These are phyloP conservation scores for Xylariaceae sp. DNA, from an alignment of 2,329 filamentous ascomycete species.

Conservation along the genomic window DNA sequence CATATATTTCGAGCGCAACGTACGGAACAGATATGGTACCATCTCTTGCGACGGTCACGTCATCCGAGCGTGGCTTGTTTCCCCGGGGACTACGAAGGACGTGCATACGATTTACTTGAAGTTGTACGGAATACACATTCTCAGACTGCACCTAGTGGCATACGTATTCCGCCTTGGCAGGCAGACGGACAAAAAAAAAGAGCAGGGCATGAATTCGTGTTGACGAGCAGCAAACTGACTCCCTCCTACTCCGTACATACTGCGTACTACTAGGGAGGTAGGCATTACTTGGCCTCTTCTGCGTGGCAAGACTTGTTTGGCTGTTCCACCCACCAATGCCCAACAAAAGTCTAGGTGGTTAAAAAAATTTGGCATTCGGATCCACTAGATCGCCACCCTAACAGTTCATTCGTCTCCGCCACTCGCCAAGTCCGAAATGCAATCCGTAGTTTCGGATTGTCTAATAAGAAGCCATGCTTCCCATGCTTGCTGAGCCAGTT, in stretches of 20 bases:
- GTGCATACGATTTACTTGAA: too few species aligned
- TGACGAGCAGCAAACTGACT: not conserved
- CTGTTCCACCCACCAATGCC: not conserved
- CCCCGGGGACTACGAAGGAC: too few species aligned
- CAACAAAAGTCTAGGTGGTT: not conserved
- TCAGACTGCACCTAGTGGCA: not conserved
- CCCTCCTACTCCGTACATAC: not conserved
- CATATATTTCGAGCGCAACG: too few species aligned
- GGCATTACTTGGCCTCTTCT: not conserved
- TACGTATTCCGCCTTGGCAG: not conserved
- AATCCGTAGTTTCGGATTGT: not conserved
- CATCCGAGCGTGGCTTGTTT: too few species aligned
- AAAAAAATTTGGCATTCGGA: not conserved
- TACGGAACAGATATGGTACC: too few species aligned
- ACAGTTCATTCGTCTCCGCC: not conserved
- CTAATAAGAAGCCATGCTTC: not conserved
- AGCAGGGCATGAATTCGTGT: not conserved
- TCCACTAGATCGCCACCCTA: not conserved
- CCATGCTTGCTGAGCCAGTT: not conserved
- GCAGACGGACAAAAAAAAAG: not conserved
- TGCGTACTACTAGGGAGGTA: not conserved
- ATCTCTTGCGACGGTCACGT: too few species aligned
- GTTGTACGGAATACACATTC: not conserved
- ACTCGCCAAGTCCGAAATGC: not conserved
- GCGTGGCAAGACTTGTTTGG: not conserved